Conservation (phyloP, 179 eudicot species). For the Amaranthus tricolor region DNA sequence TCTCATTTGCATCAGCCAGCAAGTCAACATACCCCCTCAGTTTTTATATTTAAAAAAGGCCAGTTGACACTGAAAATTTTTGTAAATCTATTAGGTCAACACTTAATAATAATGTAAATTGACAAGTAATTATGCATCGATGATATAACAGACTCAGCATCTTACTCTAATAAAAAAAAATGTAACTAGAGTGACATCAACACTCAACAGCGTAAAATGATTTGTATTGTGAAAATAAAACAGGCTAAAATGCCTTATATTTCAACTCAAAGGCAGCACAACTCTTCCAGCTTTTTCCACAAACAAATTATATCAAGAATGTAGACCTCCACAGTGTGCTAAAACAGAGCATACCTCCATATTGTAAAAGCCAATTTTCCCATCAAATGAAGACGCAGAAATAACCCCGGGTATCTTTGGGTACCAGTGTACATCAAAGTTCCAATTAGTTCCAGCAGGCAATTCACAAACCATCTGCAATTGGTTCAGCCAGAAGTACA, state of each 20-base stretch:
- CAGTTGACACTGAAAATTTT: background rate
- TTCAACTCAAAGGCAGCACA: background rate
- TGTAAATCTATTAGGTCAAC: background rate
- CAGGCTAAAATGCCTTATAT: background rate
- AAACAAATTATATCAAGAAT: background rate
- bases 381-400: slow-evolving; percentile 97
- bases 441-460: slow-evolving; percentile 94
- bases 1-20: background rate
- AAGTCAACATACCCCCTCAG: background rate
- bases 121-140: background rate
- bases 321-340: background rate
- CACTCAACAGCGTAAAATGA: background rate
- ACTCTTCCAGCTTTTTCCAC: background rate
- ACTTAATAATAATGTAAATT: background rate
- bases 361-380: slow-evolving; percentile 88
- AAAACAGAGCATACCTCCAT: slow-evolving; percentile 57
- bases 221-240: background rate
- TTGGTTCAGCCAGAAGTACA: slow-evolving; percentile 13
- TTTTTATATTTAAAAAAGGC: background rate
- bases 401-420: slow-evolving; percentile 90
- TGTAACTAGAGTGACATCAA: background rate
- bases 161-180: background rate
- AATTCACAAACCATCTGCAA: slow-evolving; percentile 87
- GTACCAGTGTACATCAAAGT: slow-evolving; percentile 98
- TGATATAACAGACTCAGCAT: background rate